phyloP scores from a whole-genome alignment of 2,329 filamentous ascomycete genomes.

The Xylaria sp. region DNA sequence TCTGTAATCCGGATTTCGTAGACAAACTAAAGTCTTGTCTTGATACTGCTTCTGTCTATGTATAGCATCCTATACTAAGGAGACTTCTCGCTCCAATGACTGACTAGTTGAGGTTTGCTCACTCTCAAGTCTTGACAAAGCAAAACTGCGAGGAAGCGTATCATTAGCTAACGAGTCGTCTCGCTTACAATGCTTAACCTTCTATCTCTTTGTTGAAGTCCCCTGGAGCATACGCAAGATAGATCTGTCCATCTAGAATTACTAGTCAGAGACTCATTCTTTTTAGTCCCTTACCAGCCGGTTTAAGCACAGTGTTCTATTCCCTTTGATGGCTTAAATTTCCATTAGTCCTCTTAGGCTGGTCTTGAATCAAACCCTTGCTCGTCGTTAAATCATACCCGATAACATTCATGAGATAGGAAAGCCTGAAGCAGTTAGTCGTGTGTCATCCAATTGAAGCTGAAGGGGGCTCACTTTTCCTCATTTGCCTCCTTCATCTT shows the following conservation, averaged over 20 bases:
- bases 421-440: conserved; percentile 54
- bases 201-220: conserved; percentile 4
- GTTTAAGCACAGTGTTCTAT: conserved; percentile 32
- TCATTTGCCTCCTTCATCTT: conserved; percentile 74
- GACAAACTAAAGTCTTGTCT: too few species aligned
- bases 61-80: conserved; percentile 3
- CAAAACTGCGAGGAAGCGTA: conserved; percentile 11
- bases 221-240: not conserved
- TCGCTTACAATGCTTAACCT: not conserved
- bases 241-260: not conserved
- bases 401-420: conserved; percentile 62
- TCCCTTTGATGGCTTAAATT: conserved; percentile 37
- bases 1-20: not conserved
- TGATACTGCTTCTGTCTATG: conserved; percentile 23
- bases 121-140: conserved; percentile 1
- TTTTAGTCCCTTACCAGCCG: conserved; percentile 4
- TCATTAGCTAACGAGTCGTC: conserved; percentile 8
- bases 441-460: conserved; percentile 2
- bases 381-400: conserved; percentile 66
- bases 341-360: conserved; percentile 36
- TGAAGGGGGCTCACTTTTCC: conserved; percentile 75
- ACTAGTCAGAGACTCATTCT: not conserved
- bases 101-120: conserved; percentile 1
- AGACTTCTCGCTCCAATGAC: conserved; percentile 8
- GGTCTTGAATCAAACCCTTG: conserved; percentile 58